Conservation (phyloP, 129 eudicot genomes). For the Flaveria linearis region DNA sequence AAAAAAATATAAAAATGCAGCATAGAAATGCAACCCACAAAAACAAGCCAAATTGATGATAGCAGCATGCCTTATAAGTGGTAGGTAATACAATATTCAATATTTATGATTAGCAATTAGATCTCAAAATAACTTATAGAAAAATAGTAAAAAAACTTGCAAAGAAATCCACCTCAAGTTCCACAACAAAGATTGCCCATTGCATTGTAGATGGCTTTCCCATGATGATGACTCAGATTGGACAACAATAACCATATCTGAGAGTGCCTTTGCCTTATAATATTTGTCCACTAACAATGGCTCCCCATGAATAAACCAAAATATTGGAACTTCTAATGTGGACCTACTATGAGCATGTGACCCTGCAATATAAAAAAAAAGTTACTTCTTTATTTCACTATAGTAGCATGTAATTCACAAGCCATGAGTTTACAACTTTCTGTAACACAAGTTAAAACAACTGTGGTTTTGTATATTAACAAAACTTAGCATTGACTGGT, state of each 20-base stretch:
- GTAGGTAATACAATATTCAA: constrained; percentile 15
- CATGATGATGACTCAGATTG: constrained; percentile 87
- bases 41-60: background rate
- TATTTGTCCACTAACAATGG: constrained; percentile 86
- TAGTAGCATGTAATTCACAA: constrained; percentile 1
- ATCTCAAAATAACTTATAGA: background rate
- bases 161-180: constrained; percentile 64
- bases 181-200: constrained; percentile 76
- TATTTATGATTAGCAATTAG: background rate
- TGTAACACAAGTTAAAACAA: background rate
- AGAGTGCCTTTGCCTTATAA: constrained; percentile 91
- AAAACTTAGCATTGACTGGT: background rate
- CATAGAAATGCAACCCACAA: background rate
- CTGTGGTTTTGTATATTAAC: background rate
- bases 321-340: constrained; percentile 80
- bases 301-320: constrained; percentile 92
- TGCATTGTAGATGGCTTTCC: constrained; percentile 97
- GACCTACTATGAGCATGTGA: constrained; percentile 85
- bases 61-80: background rate
- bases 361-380: constrained; percentile 53
- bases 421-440: background rate
- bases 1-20: background rate
- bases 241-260: constrained; percentile 92
- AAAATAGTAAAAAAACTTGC: background rate
- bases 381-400: constrained; percentile 12